These are phyloP conservation scores for Ceratopteris richardii DNA, from an alignment of 75 land plant species.

Conservation along the genomic window DNA sequence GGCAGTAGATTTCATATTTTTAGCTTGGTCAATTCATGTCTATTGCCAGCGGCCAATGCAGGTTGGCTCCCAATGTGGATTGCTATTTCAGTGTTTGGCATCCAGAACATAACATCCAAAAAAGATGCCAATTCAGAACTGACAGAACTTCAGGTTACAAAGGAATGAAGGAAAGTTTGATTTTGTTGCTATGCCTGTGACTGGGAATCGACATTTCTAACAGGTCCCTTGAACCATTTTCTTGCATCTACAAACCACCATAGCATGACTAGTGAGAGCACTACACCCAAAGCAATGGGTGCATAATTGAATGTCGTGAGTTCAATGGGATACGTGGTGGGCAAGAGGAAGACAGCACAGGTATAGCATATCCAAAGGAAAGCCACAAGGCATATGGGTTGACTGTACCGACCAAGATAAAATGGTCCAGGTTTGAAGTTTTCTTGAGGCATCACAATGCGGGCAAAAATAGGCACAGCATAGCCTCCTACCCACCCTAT, in stretches of 20 bases:
- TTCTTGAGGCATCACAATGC: constrained; percentile 56
- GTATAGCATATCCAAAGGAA: constrained; percentile 89
- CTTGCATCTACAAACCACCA: constrained; percentile 91
- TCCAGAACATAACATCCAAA: too few species aligned
- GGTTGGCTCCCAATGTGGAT: too few species aligned
- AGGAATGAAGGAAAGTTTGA: too few species aligned
- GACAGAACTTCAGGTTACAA: too few species aligned
- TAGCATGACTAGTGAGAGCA: constrained; percentile 44
- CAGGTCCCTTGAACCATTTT: constrained; percentile 85
- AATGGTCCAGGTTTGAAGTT: constrained; percentile 77
- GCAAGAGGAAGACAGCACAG: constrained; percentile 68
- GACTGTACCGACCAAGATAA: constrained; percentile 60
- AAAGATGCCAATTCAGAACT: too few species aligned
- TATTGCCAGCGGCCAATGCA: too few species aligned
- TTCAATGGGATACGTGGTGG: constrained; percentile 63
- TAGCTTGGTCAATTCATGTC: too few species aligned
- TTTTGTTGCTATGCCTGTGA: too few species aligned
- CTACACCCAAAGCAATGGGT: constrained; percentile 59
- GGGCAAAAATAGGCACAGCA: constrained; percentile 84
- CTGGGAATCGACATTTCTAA: constrained; percentile 46
- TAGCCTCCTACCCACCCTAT: constrained; percentile 95
- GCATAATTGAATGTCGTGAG: constrained; percentile 68
- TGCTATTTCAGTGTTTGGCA: too few species aligned
- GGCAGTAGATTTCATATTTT: too few species aligned
- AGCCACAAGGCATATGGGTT: constrained; percentile 57